Conservation (phyloP, 1,284 basidiomycete genomes). For the Somion occarium region DNA sequence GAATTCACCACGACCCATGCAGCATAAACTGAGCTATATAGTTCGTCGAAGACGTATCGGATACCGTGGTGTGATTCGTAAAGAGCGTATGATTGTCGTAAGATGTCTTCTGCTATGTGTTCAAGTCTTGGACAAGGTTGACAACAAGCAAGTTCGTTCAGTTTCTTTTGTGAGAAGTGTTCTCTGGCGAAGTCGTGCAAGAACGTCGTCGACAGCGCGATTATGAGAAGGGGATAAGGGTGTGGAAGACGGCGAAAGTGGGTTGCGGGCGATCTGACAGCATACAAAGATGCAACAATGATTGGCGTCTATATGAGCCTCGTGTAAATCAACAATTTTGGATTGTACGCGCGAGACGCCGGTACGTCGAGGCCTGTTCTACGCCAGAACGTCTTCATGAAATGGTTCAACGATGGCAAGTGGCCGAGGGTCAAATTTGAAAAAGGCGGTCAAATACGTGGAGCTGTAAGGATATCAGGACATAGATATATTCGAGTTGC, state of each 20-base stretch:
- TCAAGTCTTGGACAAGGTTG: neutral
- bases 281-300: neutral
- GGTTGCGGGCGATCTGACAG: neutral
- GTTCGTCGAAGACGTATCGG: neutral
- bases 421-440: no score
- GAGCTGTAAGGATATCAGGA: no score
- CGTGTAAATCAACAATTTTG: neutral
- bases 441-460: no score
- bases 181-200: neutral
- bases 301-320: neutral
- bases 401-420: no score
- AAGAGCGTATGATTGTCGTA: neutral
- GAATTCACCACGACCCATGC: neutral
- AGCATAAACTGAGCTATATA: neutral
- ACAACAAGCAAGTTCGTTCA: neutral
- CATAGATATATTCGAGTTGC: no score
- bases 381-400: neutral
- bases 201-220: neutral
- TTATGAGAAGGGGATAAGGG: neutral
- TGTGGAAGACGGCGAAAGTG: neutral
- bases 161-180: neutral
- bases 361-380: neutral
- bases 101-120: neutral
- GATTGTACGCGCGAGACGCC: neutral
- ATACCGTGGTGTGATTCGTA: neutral